Base-by-base conservation (phyloP, 306 rosid genomes). In the Cucurbita maxima region DNA sequence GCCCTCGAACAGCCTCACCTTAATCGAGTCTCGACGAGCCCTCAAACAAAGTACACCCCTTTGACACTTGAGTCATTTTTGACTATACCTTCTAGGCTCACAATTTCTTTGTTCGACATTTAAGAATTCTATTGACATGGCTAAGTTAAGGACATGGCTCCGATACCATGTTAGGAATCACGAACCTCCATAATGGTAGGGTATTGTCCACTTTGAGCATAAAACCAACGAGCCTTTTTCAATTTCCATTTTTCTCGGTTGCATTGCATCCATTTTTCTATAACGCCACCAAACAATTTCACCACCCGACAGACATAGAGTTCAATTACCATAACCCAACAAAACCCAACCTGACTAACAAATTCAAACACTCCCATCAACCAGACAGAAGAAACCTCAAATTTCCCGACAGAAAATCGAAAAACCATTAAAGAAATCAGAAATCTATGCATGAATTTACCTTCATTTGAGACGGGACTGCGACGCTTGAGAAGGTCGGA, bases 401-500 rank as follows among this genome's bases (percentile, higher is more conserved):
- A 25, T 3, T 47, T 59, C 34, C 12, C 44, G 15, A 14, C 44
- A 75, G 5, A 8, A 63, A 76, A 73, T 30, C 62, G 14, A 34
- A 38, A 70, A 70, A 3, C 41, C 44, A 48, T 13, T 10, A 61
- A 57, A 19, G 54, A 25, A 68, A 69, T 38, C 10, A 30, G 22
- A 18, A 37, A 74, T 57, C 9, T 25, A 22, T 30, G 14, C 18
- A 13, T 11, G 71, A 64, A 44, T 16, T 37, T 70, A 89, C 89
- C 85, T 64, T 58, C 36, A 30, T 61, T 47, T 19, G 87, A 71
- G 55, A 47, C 72, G 68, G 79, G 88, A 52, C 52, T 76, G 71
- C 69, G 53, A 58, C 90, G 96, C 38, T 87, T 87, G 80, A 90
- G 96, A 40, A 90, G 88, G 62, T 90, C 85, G 40, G 84, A 51